Evolutionary conservation across 1,284 basidiomycete genomes (phyloP), one percentile per base, ranked within the genome.

Genomic region (Neolentinus lepideus): DNA sequence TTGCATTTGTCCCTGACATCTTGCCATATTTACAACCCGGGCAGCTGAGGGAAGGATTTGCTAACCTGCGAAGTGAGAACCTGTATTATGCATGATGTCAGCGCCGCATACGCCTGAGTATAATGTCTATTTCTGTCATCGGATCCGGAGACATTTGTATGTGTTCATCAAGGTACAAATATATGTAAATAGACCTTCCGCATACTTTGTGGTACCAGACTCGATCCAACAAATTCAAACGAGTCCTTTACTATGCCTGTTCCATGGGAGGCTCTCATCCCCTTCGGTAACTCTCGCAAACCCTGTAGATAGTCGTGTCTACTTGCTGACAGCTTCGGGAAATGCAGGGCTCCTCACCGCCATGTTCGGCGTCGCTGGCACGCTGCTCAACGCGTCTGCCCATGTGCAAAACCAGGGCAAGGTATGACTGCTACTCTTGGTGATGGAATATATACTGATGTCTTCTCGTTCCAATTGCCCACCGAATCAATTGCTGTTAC

Each of bases 211-310:
- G 38, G 38, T 21, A n/a, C 24, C 22, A 12, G 22, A 50, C 47
- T 4, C 24, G 12, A 19, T 16, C 22, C 47, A 6, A 12, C 25
- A 29, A 26, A 24, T 25, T 22, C 47, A 16, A 50, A 25, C 6
- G 22, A 25, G 27, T 50, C 22, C 9, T 4, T 67, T 29, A 64
- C 56, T 57, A 95, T 95, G 93, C 93, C 94, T 57, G 85, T 95
- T 66, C 93, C 93, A 61, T 96, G 90, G 88, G 93, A 96, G 78
- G 92, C 94, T 51, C 79, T 95, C 63, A 90, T 97, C 76, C 94
- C 94, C 48, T 93, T 94, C 67, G 93, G 94, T 93, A n/a, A n/a
- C 31, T 51, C n/a, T n/a, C n/a, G n/a, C 19, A 51, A 9, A 31
- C 47, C 24, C 8, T 25, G 6, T 6, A 29, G 43, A 46, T n/a